A percentile compares a stretch with the other conserved stretches of the same genome.
Conservation (phyloP, 164 flowering plant genomes). For the Macadamia tetraphylla region DNA sequence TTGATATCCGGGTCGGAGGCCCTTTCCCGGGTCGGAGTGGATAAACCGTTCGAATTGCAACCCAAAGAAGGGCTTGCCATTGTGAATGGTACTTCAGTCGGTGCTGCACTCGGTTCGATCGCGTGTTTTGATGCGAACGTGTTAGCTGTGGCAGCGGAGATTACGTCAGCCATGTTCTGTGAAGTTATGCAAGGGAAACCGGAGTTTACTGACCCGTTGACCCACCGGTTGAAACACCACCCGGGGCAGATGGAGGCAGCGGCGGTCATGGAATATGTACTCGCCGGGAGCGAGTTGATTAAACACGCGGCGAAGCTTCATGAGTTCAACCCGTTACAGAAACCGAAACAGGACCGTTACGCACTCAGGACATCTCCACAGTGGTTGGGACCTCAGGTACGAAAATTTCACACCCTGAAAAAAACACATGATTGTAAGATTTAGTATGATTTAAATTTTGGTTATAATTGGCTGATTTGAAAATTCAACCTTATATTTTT, state of each 20-base stretch:
- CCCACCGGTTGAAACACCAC: slow-evolving; percentile 35
- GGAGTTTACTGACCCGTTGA: slow-evolving; percentile 26
- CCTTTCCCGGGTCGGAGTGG: slow-evolving; percentile 15
- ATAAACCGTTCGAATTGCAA: slow-evolving; percentile 21
- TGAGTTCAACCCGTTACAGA: slow-evolving; percentile 21
- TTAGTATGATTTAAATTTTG: no score
- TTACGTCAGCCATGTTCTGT: slow-evolving; percentile 28
- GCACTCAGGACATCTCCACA: slow-evolving; percentile 25
- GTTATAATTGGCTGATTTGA: no score
- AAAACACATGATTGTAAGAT: no score
- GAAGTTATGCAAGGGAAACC: slow-evolving; percentile 33
- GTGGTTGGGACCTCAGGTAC: slow-evolving; percentile 22
- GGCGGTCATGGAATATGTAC: slow-evolving; percentile 30
- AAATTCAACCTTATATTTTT: no score
- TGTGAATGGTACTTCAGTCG: slow-evolving; percentile 31
- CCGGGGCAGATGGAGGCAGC: slow-evolving; percentile 42
- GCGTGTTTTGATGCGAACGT: slow-evolving; percentile 30
- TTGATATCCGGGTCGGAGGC: slow-evolving; percentile 22
- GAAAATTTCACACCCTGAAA: neutral
- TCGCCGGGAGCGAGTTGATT: slow-evolving; percentile 19
- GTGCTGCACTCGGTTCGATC: slow-evolving; percentile 22
- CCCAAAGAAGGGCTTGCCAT: slow-evolving; percentile 25
- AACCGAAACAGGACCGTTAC: slow-evolving; percentile 29
- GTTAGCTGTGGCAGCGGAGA: slow-evolving; percentile 21
- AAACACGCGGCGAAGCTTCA: slow-evolving; percentile 16